phyloP scores from a whole-genome alignment of 805 yeast genomes.

The Barnettozyma botsteinii region DNA sequence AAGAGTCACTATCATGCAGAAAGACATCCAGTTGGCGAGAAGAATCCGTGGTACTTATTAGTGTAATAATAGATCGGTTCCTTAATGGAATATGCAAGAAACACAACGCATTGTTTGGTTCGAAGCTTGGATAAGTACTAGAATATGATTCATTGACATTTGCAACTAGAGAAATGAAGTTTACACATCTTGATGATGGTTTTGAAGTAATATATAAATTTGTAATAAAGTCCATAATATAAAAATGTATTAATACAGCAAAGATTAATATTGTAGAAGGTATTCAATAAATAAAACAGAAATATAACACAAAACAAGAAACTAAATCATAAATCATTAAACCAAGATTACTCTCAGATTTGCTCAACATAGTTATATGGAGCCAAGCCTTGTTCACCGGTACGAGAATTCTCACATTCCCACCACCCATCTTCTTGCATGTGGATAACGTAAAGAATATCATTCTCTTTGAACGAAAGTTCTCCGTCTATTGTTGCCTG shows the following conservation, averaged over 20 bases:
- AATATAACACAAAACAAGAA: neutral
- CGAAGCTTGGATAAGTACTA: too few species aligned
- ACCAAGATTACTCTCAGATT: conserved; percentile 3
- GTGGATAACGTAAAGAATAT: conserved; percentile 44
- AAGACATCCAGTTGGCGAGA: conserved; percentile 75
- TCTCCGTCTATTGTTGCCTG: conserved; percentile 57
- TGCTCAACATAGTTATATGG: conserved; percentile 50
- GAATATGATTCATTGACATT: too few species aligned
- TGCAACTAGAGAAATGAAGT: too few species aligned
- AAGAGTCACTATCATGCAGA: conserved; percentile 80
- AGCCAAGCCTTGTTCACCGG: conserved; percentile 43
- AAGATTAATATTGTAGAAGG: too few species aligned
- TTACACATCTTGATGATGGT: too few species aligned
- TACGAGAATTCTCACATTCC: conserved; percentile 53
- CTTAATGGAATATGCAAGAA: neutral
- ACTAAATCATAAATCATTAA: conserved; percentile 5
- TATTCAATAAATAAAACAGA: too few species aligned
- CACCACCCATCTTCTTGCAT: conserved; percentile 74
- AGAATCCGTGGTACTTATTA: conserved; percentile 53
- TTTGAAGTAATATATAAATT: too few species aligned
- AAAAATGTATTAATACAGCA: too few species aligned
- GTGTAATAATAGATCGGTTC: neutral
- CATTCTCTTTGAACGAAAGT: conserved; percentile 53
- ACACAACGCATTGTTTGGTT: too few species aligned
- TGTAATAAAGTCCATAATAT: too few species aligned